phyloP scores from a whole-genome alignment of 2,329 filamentous ascomycete genomes.

The Talaromyces atroroseus region DNA sequence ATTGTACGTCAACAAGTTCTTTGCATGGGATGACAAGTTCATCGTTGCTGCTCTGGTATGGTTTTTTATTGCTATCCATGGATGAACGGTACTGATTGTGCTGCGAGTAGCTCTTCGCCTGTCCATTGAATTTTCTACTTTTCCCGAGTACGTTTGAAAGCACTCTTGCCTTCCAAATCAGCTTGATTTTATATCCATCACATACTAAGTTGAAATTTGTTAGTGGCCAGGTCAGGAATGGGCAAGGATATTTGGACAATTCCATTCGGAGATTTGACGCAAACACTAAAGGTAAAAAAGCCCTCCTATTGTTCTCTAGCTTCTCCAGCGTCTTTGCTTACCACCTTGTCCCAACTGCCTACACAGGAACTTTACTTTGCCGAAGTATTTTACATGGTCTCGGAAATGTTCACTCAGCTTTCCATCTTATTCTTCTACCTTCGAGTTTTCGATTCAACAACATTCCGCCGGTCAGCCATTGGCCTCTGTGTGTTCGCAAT shows the following conservation, averaged over 20 bases:
- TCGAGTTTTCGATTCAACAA: slow-evolving; percentile 46
- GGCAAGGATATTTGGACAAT: slow-evolving; percentile 45
- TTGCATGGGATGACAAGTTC: slow-evolving; percentile 13
- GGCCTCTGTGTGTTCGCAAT: slow-evolving; percentile 46
- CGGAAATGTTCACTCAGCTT: slow-evolving; percentile 46
- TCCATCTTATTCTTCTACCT: slow-evolving; percentile 53
- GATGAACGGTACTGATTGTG: neutral
- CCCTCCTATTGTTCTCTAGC: no score
- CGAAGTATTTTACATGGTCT: slow-evolving; percentile 44
- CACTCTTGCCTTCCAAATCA: no score
- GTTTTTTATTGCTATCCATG: no score
- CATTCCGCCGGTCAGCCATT: slow-evolving; percentile 40
- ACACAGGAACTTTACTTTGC: slow-evolving; percentile 19
- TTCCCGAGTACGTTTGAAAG: slow-evolving; percentile 11
- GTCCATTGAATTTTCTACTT: slow-evolving; percentile 11
- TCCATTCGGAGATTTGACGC: slow-evolving; percentile 38
- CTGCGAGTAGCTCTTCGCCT: slow-evolving; percentile 6
- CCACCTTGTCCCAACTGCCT: neutral
- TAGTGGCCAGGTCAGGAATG: slow-evolving; percentile 37
- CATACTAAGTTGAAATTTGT: neutral
- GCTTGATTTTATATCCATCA: neutral
- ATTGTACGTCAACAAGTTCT: slow-evolving; percentile 11
- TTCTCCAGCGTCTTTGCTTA: neutral
- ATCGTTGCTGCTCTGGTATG: slow-evolving; percentile 12
- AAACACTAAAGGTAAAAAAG: slow-evolving; percentile 6